Evolutionary conservation across 371 early-diverging fungal species (phyloP).

Genomic region (Smittium mucronatum): DNA sequence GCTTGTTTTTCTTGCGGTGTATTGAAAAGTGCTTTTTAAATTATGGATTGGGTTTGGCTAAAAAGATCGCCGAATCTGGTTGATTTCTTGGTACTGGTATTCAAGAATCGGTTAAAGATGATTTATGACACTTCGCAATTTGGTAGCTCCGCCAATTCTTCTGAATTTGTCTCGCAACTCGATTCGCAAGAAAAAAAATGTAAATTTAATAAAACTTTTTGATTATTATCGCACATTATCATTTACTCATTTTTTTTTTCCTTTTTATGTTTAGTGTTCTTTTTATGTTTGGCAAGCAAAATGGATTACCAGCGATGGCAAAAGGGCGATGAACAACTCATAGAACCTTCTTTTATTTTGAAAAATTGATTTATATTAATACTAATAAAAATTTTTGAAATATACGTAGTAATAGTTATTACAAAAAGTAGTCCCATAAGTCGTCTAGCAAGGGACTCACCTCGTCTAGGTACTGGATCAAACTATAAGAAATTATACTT

Average conservation of each 20-base stretch:
- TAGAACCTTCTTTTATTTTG: not conserved
- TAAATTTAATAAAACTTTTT: not conserved
- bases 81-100: not conserved
- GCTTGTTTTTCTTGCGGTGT: too few species aligned
- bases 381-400: too few species aligned
- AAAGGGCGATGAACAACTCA: not conserved
- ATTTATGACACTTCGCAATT: slow-evolving; percentile 1
- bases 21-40: too few species aligned
- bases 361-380: not conserved
- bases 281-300: not conserved
- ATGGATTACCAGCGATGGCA: not conserved
- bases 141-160: not conserved
- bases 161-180: slow-evolving; percentile 3
- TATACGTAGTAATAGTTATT: too few species aligned
- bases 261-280: not conserved
- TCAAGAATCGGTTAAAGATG: not conserved
- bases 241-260: not conserved
- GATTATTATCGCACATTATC: not conserved
- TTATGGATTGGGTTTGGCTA: not conserved
- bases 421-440: slow-evolving; percentile 98
- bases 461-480: slow-evolving; percentile 95
- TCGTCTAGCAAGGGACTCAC: slow-evolving; percentile 93
- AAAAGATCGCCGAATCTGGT: slow-evolving; percentile 3
- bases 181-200: slow-evolving; percentile 1
- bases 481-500: slow-evolving; percentile 79